phyloP scores from a whole-genome alignment of 768 basidiomycete species.

The Termitomyces sp. region DNA sequence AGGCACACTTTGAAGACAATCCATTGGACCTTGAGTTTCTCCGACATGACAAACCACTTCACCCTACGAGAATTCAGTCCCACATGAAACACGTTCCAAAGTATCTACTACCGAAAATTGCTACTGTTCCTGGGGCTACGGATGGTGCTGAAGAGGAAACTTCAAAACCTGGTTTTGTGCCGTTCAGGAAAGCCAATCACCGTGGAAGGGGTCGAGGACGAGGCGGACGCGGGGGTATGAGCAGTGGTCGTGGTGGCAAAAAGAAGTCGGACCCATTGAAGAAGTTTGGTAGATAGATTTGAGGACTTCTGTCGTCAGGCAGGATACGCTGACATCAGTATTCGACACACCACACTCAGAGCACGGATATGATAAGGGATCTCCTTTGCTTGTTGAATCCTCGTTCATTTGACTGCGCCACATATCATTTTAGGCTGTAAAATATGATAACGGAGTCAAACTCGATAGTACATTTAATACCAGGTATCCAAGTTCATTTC shows the following conservation, averaged over 20 bases:
- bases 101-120: constrained; percentile 84
- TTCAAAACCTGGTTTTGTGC: constrained; percentile 54
- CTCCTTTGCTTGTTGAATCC: no score
- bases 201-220: constrained; percentile 56
- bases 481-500: no score
- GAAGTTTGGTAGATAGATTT: constrained; percentile 52
- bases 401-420: no score
- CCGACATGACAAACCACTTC: constrained; percentile 91
- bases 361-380: not conserved
- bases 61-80: constrained; percentile 84
- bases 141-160: constrained; percentile 17
- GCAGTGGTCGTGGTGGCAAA: constrained; percentile 51
- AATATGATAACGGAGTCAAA: no score
- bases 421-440: no score
- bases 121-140: constrained; percentile 47
- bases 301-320: not conserved
- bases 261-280: constrained; percentile 83
- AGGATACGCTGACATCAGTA: no score
- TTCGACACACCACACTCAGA: not conserved
- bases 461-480: no score
- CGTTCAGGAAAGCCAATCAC: constrained; percentile 59
- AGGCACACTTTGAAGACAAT: constrained; percentile 99
- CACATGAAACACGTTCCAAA: constrained; percentile 97
- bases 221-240: constrained; percentile 49
- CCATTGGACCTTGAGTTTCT: constrained; percentile 90